Percentiles rank a stretch among this genome's conserved stretches.
These are phyloP conservation scores for Avena atlantica DNA, from an alignment of 176 grass and related monocot species.

Conservation along the genomic window DNA sequence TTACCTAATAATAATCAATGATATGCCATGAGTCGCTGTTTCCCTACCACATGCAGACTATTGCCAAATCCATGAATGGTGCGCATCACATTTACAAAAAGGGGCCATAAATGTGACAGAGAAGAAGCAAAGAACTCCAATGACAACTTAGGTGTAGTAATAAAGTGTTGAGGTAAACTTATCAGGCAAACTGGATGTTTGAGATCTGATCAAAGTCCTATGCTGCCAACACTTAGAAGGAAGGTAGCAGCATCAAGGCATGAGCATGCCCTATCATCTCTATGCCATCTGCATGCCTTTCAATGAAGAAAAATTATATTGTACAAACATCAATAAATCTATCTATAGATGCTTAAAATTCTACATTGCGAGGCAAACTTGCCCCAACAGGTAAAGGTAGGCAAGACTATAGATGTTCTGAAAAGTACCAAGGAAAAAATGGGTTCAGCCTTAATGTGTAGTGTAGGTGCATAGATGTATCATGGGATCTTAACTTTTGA, in stretches of 20 bases:
- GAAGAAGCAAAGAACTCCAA: constrained; percentile 19
- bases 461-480: constrained; percentile 14
- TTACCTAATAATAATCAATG: background rate
- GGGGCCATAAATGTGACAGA: constrained; percentile 23
- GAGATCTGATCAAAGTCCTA: background rate
- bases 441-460: background rate
- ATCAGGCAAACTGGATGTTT: constrained; percentile 36
- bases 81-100: background rate
- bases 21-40: background rate
- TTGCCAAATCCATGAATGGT: background rate
- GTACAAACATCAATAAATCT: constrained; percentile 15
- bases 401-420: constrained; percentile 40
- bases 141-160: constrained; percentile 26
- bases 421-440: background rate
- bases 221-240: constrained; percentile 3
- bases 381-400: constrained; percentile 33
- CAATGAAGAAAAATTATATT: constrained; percentile 11
- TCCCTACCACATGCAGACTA: background rate
- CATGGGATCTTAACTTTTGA: constrained; percentile 5
- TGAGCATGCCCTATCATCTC: background rate
- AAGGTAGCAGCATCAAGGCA: background rate
- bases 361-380: background rate
- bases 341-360: constrained; percentile 1
- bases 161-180: constrained; percentile 44
- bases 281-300: constrained; percentile 1